These are phyloP conservation scores for Stagonosporopsis cucurbitacearum DNA, from an alignment of 2,329 filamentous ascomycete species.

Conservation along the genomic window DNA sequence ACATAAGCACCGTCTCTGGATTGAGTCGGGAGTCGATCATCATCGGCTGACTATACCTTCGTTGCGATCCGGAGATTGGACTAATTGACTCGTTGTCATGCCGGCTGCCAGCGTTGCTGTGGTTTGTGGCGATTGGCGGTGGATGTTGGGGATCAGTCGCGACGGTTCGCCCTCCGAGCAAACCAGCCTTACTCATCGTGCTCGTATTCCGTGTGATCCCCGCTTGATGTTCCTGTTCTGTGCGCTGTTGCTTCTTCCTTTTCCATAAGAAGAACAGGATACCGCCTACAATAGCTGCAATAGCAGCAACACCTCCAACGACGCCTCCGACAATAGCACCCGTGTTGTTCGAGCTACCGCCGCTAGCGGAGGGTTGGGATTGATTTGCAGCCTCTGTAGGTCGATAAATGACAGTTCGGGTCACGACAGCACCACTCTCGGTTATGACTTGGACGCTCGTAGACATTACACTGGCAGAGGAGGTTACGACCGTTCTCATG, in stretches of 20 bases:
- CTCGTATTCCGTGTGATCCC: constrained; percentile 53
- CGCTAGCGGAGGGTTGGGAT: neutral
- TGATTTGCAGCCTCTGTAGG: constrained; percentile 20
- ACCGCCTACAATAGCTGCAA: constrained; percentile 37
- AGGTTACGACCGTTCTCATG: constrained; percentile 19
- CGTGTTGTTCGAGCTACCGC: constrained; percentile 33
- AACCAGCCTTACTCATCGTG: constrained; percentile 56
- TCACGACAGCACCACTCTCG: constrained; percentile 52
- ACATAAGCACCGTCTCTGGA: constrained; percentile 54
- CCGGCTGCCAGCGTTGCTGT: constrained; percentile 37
- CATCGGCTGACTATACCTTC: constrained; percentile 53
- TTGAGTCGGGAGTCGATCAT: constrained; percentile 59
- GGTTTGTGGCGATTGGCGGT: constrained; percentile 36
- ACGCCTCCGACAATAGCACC: constrained; percentile 57
- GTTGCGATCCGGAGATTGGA: constrained; percentile 43
- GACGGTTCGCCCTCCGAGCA: constrained; percentile 40
- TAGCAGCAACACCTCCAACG: constrained; percentile 45
- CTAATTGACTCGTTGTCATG: constrained; percentile 44
- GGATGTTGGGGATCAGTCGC: constrained; percentile 31
- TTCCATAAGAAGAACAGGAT: constrained; percentile 52
- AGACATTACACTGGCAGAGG: constrained; percentile 15
- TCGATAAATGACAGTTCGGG: constrained; percentile 53
- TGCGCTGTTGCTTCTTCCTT: constrained; percentile 32
- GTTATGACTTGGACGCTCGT: constrained; percentile 50
- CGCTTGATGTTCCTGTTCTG: constrained; percentile 28